Conservation (phyloP, 305 asterid species). For the Fraxinus sp. region DNA sequence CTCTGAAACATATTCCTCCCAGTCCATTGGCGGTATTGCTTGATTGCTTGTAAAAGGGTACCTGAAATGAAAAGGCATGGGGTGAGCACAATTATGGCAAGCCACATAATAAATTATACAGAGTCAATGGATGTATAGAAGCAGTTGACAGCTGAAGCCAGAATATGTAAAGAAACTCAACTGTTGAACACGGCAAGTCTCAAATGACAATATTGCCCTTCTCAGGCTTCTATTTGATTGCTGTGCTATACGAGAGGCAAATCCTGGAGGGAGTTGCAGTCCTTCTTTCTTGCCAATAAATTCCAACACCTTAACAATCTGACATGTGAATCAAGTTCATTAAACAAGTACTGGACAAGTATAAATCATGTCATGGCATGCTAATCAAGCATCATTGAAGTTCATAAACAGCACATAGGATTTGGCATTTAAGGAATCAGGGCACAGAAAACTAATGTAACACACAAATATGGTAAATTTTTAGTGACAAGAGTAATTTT, state of each 20-base stretch:
- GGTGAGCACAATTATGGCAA: slow-evolving; percentile 17
- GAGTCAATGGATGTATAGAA: slow-evolving; percentile 6
- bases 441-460: background rate
- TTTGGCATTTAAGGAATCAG: background rate
- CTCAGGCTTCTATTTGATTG: slow-evolving; percentile 89
- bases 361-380: slow-evolving; percentile 12
- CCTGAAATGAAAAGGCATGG: slow-evolving; percentile 39
- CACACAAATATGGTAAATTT: background rate
- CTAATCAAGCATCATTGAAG: slow-evolving; percentile 6
- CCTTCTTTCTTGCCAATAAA: slow-evolving; percentile 92
- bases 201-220: slow-evolving; percentile 86
- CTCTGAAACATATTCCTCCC: slow-evolving; percentile 94
- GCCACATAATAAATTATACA: slow-evolving; percentile 8
- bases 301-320: slow-evolving; percentile 79
- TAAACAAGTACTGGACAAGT: slow-evolving; percentile 15
- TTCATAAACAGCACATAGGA: background rate
- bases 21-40: slow-evolving; percentile 84
- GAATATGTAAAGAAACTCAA: slow-evolving; percentile 38
- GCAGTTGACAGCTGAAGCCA: slow-evolving; percentile 12
- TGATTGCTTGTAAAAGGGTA: slow-evolving; percentile 82
- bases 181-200: slow-evolving; percentile 97
- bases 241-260: slow-evolving; percentile 71
- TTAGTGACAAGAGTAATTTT: background rate
- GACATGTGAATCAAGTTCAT: slow-evolving; percentile 22
- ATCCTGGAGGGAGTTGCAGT: slow-evolving; percentile 75